These are phyloP conservation scores for Colletotrichum cordylinicola DNA, from an alignment of 2,329 filamentous ascomycete genomes.

Conservation along the genomic window DNA sequence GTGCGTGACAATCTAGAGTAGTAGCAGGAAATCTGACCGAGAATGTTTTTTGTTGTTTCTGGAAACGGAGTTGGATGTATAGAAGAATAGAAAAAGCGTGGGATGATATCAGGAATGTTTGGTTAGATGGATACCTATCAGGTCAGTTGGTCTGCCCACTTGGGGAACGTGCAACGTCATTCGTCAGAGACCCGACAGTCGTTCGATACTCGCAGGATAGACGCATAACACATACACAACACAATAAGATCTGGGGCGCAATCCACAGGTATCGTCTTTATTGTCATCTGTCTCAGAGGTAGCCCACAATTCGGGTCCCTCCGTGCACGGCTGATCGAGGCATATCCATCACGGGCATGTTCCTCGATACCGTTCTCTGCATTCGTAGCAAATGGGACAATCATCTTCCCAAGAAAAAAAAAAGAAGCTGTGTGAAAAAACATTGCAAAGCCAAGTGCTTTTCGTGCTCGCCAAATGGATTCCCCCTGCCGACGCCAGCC, in stretches of 20 bases:
- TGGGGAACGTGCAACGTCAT: neutral
- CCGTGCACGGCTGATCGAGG: neutral
- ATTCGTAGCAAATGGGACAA: conserved; percentile 14
- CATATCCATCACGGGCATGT: neutral
- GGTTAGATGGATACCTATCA: conserved; percentile 10
- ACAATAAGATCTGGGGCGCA: neutral
- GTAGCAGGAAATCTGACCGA: neutral
- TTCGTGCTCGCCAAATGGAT: conserved; percentile 21
- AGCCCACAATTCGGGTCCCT: neutral
- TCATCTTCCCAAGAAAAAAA: conserved; percentile 9
- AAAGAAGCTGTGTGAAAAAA: neutral
- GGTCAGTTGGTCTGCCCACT: neutral
- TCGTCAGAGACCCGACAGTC: neutral
- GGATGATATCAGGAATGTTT: neutral
- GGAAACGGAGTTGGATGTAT: neutral
- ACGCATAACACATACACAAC: neutral
- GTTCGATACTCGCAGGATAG: neutral
- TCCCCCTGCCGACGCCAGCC: conserved; percentile 21
- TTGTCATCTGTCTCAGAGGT: conserved; percentile 13
- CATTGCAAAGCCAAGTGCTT: conserved; percentile 19
- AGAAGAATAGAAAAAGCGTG: neutral
- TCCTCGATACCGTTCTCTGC: conserved; percentile 4
- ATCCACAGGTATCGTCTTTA: conserved; percentile 20
- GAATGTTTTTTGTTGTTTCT: neutral
- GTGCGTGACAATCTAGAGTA: conserved; percentile 29